These are phyloP conservation scores for Stagonosporopsis rhizophila DNA, from an alignment of 2,329 filamentous ascomycete species.

Conservation along the genomic window DNA sequence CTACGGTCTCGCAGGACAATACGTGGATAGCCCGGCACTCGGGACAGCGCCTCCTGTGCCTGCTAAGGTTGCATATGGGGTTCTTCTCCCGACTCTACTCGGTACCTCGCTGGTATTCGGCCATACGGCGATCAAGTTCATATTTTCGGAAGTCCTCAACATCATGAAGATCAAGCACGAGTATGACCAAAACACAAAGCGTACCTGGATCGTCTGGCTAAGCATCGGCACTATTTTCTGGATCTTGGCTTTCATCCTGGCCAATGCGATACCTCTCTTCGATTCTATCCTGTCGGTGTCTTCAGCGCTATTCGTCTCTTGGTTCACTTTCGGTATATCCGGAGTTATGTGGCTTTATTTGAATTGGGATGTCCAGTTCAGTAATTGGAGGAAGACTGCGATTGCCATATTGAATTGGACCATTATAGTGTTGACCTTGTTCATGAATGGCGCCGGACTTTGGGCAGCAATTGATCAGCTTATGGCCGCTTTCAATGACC, in stretches of 20 bases:
- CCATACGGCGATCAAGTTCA: conserved; percentile 68
- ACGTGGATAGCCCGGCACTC: conserved; percentile 68
- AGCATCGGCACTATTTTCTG: conserved; percentile 54
- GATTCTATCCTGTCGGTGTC: conserved; percentile 68
- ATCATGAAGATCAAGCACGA: conserved; percentile 23
- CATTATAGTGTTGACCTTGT: conserved; percentile 22
- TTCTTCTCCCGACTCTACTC: conserved; percentile 71
- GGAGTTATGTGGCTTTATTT: conserved; percentile 32
- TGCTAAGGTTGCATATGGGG: conserved; percentile 68
- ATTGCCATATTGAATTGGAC: conserved; percentile 21
- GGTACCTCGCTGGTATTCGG: conserved; percentile 73
- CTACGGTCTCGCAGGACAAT: conserved; percentile 67
- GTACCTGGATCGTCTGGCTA: conserved; percentile 46
- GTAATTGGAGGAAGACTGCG: conserved; percentile 25
- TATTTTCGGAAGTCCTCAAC: conserved; percentile 66
- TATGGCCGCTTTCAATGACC: conserved; percentile 6
- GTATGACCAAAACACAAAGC: conserved; percentile 30
- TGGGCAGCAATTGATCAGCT: conserved; percentile 10
- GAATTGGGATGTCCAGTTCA: conserved; percentile 51
- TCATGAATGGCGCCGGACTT: conserved; percentile 2
- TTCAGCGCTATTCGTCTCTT: conserved; percentile 64
- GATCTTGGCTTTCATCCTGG: conserved; percentile 70
- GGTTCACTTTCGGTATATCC: conserved; percentile 62
- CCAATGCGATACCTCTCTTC: conserved; percentile 72
- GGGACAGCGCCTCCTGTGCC: conserved; percentile 63